Evolutionary conservation across 2,329 filamentous ascomycete species (phyloP).

Genomic region (Parastagonospora avenae): DNA sequence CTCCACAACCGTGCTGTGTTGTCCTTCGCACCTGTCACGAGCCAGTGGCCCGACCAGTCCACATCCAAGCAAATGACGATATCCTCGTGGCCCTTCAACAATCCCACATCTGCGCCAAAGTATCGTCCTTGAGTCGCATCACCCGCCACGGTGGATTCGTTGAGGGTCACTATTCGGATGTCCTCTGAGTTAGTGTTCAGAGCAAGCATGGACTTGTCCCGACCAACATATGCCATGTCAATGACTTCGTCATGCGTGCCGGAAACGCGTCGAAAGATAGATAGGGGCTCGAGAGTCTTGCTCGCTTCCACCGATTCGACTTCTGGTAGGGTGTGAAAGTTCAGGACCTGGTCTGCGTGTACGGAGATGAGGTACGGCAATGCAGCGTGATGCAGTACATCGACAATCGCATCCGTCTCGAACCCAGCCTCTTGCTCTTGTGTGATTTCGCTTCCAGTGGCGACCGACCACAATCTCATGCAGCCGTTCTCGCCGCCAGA

Average conservation of each 20-base stretch:
- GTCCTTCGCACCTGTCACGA: constrained; percentile 95
- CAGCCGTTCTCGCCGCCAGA: constrained; percentile 84
- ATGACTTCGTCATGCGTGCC: constrained; percentile 98
- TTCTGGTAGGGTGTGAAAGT: constrained; percentile 68
- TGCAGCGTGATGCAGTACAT: constrained; percentile 68
- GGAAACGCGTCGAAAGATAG: constrained; percentile 77
- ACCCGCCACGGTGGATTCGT: constrained; percentile 33
- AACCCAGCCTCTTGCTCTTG: constrained; percentile 67
- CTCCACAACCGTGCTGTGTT: constrained; percentile 93
- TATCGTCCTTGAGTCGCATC: constrained; percentile 57
- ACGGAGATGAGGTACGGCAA: constrained; percentile 77
- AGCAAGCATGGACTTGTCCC: constrained; percentile 80
- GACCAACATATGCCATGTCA: constrained; percentile 84
- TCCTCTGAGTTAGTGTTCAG: constrained; percentile 96
- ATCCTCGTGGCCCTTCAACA: constrained; percentile 89
- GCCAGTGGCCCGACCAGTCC: constrained; percentile 97
- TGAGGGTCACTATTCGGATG: constrained; percentile 80
- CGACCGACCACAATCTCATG: constrained; percentile 81
- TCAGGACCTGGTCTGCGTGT: constrained; percentile 86
- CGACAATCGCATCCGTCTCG: constrained; percentile 71
- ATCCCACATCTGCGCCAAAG: constrained; percentile 86
- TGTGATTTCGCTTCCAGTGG: constrained; percentile 78
- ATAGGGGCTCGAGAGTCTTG: constrained; percentile 61
- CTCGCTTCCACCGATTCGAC: constrained; percentile 46
- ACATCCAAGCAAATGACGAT: constrained; percentile 94